Evolutionary conservation across 106 monocot genomes (phyloP), one percentile per base, ranked within the genome.

Genomic region (Apostasia shenzhenica): DNA sequence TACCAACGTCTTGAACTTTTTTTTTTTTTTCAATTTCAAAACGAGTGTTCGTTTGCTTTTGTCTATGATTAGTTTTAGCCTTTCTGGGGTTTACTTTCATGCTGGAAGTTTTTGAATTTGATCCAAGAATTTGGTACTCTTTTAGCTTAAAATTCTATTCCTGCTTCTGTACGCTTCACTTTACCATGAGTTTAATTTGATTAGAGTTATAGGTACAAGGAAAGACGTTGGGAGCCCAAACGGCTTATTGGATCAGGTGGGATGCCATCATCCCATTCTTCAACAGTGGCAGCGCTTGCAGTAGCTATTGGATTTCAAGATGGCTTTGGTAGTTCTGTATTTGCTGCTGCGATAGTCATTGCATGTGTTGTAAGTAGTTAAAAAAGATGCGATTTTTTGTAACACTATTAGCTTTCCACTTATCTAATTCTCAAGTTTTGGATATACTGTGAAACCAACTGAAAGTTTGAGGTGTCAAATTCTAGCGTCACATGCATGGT

Each of bases 251-350:
- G 82, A 55, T 89, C 93, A 51, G 93, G 93, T 49, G 93, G 93
- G 26, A 94, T 94, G 93, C 93, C 93, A 40, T 94, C 93, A 5
- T 89, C 93, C 8, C 93, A 94, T 78, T 89, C 93, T 44, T 78
- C 93, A 43, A 84, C 93, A 52, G 93, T 90, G 55, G 76, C 82
- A n/a, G 86, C 84, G 48, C 89, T 94, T 46, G 86, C 89, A 67
- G 43, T 84, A 7, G 79, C 89, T 66, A 67, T 94, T 64, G 93
- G 93, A 37, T 73, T 86, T n/a, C 84, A 82, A 54, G 89, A 94
- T 37, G 93, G 93, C 2, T 87, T 90, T 70, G 82, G 62, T 45
- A 78, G 78, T 77, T 89, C 93, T n/a, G 43, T 72, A 5, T 94
- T 94, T 75, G 93, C 93, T 63, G 74, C 71, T 41, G 79, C 93